Evolutionary conservation across 441 rosid genomes (phyloP), one percentile per base, ranked within the genome.

Genomic region (Euphorbia neoarborescens): DNA sequence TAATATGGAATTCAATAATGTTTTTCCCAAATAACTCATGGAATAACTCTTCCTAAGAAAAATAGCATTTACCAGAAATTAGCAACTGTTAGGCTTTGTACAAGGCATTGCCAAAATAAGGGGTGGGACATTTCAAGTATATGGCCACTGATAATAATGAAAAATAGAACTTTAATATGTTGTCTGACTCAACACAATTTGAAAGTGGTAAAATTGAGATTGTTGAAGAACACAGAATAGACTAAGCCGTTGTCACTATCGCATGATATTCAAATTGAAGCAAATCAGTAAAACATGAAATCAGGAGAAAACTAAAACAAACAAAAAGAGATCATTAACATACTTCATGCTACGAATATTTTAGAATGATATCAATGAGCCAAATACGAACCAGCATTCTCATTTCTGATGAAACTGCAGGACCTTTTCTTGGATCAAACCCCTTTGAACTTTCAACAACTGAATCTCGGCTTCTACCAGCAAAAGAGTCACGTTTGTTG

Each of bases 401-500:
- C 83, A 82, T 89, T 48, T 92, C 92, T 74, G 73, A 68, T 19
- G 73, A 65, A 77, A 37, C 68, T 40, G 72, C 60, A 40, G 48
- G 79, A 70, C 76, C 80, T 73, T 80, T 84, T 72, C 76, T 86
- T 12, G 80, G 64, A 78, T 83, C 90, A 72, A 75, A 74, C 59
- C 74, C 68, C 50, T 79, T 87, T 70, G 88, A 79, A 77, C 80
- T 73, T 54, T 87, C 91, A 65, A 79, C 76, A 65, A 83, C 60
- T 46, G 98, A 89, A 73, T 94, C 96, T 38, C 83, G 84, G 77
- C 88, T 84, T 84, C 83, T 88, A 69, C 89, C 85, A 80, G 96
- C 92, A 77, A 91, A 37, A 24, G 94, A 87, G 44, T 91, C 97
- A 22, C 84, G 88, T 80, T 86, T 91, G 80, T 75, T 87, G 74